Evolutionary conservation across 2,329 filamentous ascomycete species (phyloP).

Genomic region (Ophiognomonia clavigignenti-juglandacearum): DNA sequence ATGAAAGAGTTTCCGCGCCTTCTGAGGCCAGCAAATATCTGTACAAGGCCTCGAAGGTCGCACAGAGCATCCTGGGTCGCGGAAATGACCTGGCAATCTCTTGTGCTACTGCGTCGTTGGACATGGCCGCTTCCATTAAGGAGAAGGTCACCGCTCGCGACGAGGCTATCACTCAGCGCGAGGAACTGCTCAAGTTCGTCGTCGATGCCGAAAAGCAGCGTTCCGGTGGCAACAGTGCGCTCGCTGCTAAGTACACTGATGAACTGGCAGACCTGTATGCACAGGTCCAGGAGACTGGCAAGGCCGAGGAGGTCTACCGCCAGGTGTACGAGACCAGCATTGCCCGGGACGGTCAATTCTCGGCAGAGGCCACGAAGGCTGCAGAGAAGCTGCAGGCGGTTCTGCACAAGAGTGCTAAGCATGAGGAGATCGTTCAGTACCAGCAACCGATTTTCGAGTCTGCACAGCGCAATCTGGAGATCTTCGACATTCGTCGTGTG

Average conservation of each 20-base stretch:
- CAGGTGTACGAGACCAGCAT: constrained; percentile 15
- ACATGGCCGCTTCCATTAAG: constrained; percentile 12
- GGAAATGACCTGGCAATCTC: constrained; percentile 14
- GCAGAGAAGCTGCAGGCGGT: constrained; percentile 17
- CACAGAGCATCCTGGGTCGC: constrained; percentile 12
- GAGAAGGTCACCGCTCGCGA: constrained; percentile 11
- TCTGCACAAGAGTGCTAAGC: constrained; percentile 14
- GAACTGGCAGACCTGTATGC: constrained; percentile 18
- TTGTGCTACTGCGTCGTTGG: constrained; percentile 11
- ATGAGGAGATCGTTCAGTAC: constrained; percentile 17
- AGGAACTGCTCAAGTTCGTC: constrained; percentile 18
- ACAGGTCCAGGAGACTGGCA: constrained; percentile 15
- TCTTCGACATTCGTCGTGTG: constrained; percentile 16
- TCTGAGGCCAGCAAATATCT: constrained; percentile 17
- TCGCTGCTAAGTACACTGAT: constrained; percentile 17
- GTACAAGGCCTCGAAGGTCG: constrained; percentile 16
- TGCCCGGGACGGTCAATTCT: constrained; percentile 14
- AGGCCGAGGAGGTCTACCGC: constrained; percentile 16
- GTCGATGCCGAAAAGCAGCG: constrained; percentile 17
- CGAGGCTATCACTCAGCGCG: constrained; percentile 16
- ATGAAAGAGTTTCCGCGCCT: constrained; percentile 12
- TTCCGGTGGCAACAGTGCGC: constrained; percentile 11
- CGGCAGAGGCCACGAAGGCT: constrained; percentile 11
- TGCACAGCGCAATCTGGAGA: constrained; percentile 14
- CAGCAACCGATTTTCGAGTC: constrained; percentile 16